Base-by-base conservation (phyloP, 2,329 filamentous ascomycete species). In the Phyllosticta citrichinensis region DNA sequence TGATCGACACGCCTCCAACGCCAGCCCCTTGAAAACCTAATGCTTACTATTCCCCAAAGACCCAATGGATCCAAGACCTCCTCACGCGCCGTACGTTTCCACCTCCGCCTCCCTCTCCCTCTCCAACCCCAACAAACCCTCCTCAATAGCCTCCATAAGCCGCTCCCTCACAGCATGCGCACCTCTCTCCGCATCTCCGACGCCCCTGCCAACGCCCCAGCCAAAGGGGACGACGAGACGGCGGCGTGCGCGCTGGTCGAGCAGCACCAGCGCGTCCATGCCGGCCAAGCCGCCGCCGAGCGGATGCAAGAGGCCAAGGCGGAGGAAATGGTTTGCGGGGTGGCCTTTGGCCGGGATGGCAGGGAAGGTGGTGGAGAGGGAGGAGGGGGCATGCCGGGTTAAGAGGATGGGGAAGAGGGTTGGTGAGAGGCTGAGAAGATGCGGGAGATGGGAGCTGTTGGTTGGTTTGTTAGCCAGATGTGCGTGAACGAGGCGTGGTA, bases 171-270 rank as follows among this genome's bases (percentile, higher is more conserved):
- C 71, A 12, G 65, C 66, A 17, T 65, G 63, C 8, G 72, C 72
- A 10, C 63, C 64, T 2, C 68, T 71, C 20, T 66, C 66, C 8
- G 50, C 24, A 30, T 68, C 71, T 6, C 53, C 27, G 27, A 10
- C 5, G 63, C 74, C 72, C 51, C 68, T 68, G 5, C 74, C 74
- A 25, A 72, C 74, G 14, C 76, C 76, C 76, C 76, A 78, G 2
- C 76, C 76, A 63, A 78, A 75, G 1, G 76, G 76, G 55, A 79
- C 63, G 12, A 77, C 70, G 58, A 78, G 66, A 56, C 76, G 70
- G 22, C 74, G 67, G 47, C 71, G 67, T 0, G 71, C 71, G 12
- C 65, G 65, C 5, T 63, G 64, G 63, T 79, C 76, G 2, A 78
- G 61, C 1, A 78, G 71, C 4, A 77, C 75, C n/a, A 79, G 67